These are phyloP conservation scores for Stellera chamaejasme DNA, from an alignment of 345 rosid species.

Conservation along the genomic window DNA sequence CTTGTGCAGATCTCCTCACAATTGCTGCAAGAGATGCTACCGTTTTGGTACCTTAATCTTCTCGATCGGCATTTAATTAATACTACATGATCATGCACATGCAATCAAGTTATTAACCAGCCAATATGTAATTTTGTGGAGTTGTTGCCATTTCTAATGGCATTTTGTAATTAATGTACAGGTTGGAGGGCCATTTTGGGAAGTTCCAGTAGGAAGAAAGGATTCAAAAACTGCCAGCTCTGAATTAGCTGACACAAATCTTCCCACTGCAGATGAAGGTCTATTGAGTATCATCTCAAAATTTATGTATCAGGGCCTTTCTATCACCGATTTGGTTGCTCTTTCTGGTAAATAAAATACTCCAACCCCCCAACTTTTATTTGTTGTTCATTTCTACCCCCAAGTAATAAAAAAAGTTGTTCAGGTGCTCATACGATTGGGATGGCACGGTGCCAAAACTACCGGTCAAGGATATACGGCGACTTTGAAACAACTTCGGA, in stretches of 20 bases:
- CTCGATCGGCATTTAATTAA: too few species aligned
- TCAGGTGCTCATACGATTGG: slow-evolving; percentile 91
- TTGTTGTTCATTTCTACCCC: too few species aligned
- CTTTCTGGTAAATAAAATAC: slow-evolving; percentile 47
- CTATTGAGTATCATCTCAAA: slow-evolving; percentile 51
- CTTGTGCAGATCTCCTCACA: slow-evolving; percentile 90
- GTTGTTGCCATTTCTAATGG: too few species aligned
- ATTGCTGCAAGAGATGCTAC: slow-evolving; percentile 87
- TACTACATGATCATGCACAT: too few species aligned
- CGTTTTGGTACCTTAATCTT: slow-evolving; percentile 40
- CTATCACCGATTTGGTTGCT: slow-evolving; percentile 78
- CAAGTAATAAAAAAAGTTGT: not conserved
- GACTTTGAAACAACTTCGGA: slow-evolving; percentile 43
- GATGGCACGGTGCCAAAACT: slow-evolving; percentile 67
- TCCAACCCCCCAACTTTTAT: not conserved
- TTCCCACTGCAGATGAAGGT: slow-evolving; percentile 62
- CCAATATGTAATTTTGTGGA: not conserved
- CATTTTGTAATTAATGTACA: slow-evolving; percentile 9
- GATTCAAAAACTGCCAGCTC: slow-evolving; percentile 71
- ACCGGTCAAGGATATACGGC: slow-evolving; percentile 54
- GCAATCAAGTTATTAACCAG: too few species aligned
- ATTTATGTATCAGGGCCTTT: slow-evolving; percentile 64
- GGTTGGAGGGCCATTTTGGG: slow-evolving; percentile 98
- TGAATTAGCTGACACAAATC: slow-evolving; percentile 34
- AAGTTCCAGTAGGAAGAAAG: slow-evolving; percentile 87